Base-by-base conservation (phyloP, 164 flowering plant species). In the Magnolia changhungtana region DNA sequence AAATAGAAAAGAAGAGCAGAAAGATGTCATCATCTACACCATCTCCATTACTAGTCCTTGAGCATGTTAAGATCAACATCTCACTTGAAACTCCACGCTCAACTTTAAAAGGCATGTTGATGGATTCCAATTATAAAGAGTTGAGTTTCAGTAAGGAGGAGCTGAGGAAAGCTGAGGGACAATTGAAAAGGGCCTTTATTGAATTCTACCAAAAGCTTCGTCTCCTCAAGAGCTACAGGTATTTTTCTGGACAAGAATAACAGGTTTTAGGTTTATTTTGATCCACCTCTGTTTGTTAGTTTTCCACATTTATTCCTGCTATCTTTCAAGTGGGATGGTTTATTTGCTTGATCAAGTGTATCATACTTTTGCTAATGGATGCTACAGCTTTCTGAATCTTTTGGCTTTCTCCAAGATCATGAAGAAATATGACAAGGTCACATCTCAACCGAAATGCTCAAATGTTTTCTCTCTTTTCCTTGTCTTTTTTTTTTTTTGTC, bases 341-440 rank as follows among this genome's bases (percentile, higher is more conserved):
- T 55, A 21, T 51, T 19, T 77, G 69, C 21, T 23, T 80, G 21
- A 78, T n/a, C 52, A 18, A 68, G 24, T 78, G 1, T 0, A 72
- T 74, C 1, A 69, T 72, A 64, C 65, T 11, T 83, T 14, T 4
- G 1, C 75, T 73, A 5, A 68, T 72, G 69, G 67, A 14, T 83
- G 19, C 69, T 19, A 11, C 86, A 93, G 96, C 84, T 93, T 90
- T 83, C 75, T 91, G 79, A 93, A 93, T 76, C 82, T 82, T 55
- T 70, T 90, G 84, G 95, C 95, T 0, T 87, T 91, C 78, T 90
- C 95, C 49, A 93, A 93, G 85, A 91, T 91, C 80, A 83, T 90
- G 92, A 91, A 93, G 89, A 91, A 93, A 74, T 91, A 93, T 83
- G 96, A 93, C 79, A 93, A 93, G 94, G 97, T 92, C 20, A 21